phyloP scores from a whole-genome alignment of 495 filamentous ascomycete species.

The Durotheca rogersii region DNA sequence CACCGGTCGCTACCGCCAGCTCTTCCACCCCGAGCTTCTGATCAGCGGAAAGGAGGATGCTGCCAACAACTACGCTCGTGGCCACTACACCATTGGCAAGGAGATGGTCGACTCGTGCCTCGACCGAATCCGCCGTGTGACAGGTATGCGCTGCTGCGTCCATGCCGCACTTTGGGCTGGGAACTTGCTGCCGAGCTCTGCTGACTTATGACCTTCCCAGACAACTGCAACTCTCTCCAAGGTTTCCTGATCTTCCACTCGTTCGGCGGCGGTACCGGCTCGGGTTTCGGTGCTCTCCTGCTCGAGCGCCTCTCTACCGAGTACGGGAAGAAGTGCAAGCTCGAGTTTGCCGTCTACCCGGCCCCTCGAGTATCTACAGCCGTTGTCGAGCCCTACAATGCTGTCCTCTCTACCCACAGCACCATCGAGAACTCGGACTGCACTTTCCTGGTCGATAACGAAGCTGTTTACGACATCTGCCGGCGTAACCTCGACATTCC shows the following conservation, averaged over 20 bases:
- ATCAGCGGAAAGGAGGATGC: slow-evolving; percentile 94
- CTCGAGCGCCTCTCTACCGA: slow-evolving; percentile 85
- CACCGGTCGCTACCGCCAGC: slow-evolving; percentile 75
- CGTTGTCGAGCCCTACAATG: slow-evolving; percentile 92
- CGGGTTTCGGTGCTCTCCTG: slow-evolving; percentile 83
- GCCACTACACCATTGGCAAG: slow-evolving; percentile 92
- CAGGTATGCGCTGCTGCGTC: slow-evolving; percentile 54
- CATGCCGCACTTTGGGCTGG: background rate
- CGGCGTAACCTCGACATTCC: slow-evolving; percentile 85
- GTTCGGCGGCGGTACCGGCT: slow-evolving; percentile 89
- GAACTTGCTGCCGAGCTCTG: background rate
- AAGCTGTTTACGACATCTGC: slow-evolving; percentile 92
- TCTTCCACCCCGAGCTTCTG: slow-evolving; percentile 86
- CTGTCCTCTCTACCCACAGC: slow-evolving; percentile 86
- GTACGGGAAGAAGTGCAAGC: slow-evolving; percentile 93
- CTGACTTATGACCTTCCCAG: slow-evolving; percentile 51
- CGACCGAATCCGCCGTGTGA: slow-evolving; percentile 81
- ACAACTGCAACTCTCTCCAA: slow-evolving; percentile 88
- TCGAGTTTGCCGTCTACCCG: slow-evolving; percentile 89
- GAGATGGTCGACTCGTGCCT: slow-evolving; percentile 82
- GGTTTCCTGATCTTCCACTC: slow-evolving; percentile 94
- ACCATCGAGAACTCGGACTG: slow-evolving; percentile 93
- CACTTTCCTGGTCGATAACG: slow-evolving; percentile 90
- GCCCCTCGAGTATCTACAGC: slow-evolving; percentile 82
- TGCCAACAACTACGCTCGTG: slow-evolving; percentile 93